A percentile compares a stretch with the other conserved stretches of the same genome.
These are phyloP conservation scores for Amanita inopinata DNA, from an alignment of 768 basidiomycete genomes.

Conservation along the genomic window DNA sequence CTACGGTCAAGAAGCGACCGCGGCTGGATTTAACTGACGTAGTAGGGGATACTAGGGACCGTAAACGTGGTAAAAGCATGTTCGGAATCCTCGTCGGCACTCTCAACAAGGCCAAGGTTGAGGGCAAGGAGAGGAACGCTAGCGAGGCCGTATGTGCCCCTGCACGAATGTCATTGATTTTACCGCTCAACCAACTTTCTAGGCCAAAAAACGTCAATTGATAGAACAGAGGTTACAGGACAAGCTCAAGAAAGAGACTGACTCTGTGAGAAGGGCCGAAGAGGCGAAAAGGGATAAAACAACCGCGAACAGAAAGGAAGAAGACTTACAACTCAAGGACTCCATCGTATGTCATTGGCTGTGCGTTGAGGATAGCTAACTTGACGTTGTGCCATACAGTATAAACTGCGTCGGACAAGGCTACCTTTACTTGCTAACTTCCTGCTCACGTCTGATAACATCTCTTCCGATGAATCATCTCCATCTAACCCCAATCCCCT, in stretches of 20 bases:
- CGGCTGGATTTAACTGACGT: conserved; percentile 53
- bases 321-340: conserved; percentile 73
- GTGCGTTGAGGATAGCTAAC: conserved; percentile 1
- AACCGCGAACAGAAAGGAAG: conserved; percentile 66
- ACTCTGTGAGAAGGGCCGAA: conserved; percentile 75
- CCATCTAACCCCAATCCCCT: conserved; percentile 28
- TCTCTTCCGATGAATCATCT: conserved; percentile 34
- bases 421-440: conserved; percentile 70
- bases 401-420: conserved; percentile 63
- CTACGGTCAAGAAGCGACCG: conserved; percentile 53
- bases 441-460: conserved; percentile 62
- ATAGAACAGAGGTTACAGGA: conserved; percentile 80
- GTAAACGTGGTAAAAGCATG: conserved; percentile 83
- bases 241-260: conserved; percentile 80
- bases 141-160: conserved; percentile 62
- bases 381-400: conserved; percentile 26
- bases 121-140: conserved; percentile 77
- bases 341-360: conserved; percentile 49
- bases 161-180: neutral
- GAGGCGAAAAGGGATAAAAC: conserved; percentile 82
- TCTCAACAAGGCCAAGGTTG: conserved; percentile 79
- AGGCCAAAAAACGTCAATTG: conserved; percentile 79
- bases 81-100: conserved; percentile 78
- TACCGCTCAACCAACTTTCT: conserved; percentile 7
- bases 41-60: conserved; percentile 40